Base-by-base conservation (phyloP, 371 early-diverging fungal species). In the Caulochytrium protostelioides region DNA sequence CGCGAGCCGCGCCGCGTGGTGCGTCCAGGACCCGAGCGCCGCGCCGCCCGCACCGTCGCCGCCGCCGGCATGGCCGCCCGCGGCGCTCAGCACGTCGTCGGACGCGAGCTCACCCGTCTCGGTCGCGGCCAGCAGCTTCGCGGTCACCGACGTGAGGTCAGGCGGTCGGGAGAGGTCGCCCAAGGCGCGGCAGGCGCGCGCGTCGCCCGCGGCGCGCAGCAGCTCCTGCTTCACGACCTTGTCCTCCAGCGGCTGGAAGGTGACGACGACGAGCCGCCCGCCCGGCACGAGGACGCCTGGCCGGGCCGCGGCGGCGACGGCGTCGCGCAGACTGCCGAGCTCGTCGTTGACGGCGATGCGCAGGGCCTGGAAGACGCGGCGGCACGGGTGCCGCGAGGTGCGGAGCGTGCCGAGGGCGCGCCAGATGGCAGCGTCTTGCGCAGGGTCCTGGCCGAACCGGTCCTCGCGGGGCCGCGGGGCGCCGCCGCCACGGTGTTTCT, bases 201-300 rank as follows among this genome's bases (percentile, higher is more conserved):
- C 4, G 35, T 16, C 3, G 24, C 14, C 4, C 12, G 18, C 5
- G 3, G n/a, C 46, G 28, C 54, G 50, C 17, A 62, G 40, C 30
- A 81, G 43, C 27, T 67, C 70, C 19, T 57, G 47, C 41, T 81
- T 81, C 15, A 63, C 74, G 10, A 76, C 55, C 24, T 69, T 31
- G 41, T 81, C 81, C 42, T 81, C 78, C 6, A 78, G 50, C 0
- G 75, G 72, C 39, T 81, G 81, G 34, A 76, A 78, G 1, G 76
- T 70, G 4, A 78, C 70, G 7, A 56, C 63, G 0, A 59, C 71
- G 14, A 73, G 45, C 6, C 57, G 47, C 2, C 72, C 76, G 12
- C 49, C 46, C 0, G 74, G 68, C 4, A 42, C 37, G 1, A 78
- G 49, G 1, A 74, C 45, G 16, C 47, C 39, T 38, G 13, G 73